Conservation (phyloP, 2,329 filamentous ascomycete genomes). For the Cytospora leucostoma region DNA sequence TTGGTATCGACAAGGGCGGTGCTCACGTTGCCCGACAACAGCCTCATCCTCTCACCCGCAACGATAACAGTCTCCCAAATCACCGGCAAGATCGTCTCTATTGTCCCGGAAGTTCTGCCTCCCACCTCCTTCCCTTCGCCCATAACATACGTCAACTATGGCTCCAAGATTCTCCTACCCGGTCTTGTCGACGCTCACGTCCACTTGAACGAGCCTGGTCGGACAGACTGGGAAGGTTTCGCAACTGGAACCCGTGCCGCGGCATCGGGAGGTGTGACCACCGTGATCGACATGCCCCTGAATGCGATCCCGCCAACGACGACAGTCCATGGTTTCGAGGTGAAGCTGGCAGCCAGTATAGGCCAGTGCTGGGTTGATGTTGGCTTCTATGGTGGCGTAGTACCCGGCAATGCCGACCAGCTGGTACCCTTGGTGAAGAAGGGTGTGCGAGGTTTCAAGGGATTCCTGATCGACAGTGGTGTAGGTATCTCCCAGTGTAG, state of each 20-base stretch:
- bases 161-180: conserved; percentile 80
- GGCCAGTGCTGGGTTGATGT: conserved; percentile 98
- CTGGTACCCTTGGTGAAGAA: conserved; percentile 78
- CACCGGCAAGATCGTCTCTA: conserved; percentile 82
- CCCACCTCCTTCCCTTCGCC: conserved; percentile 70
- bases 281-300: conserved; percentile 95
- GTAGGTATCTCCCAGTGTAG: conserved; percentile 55
- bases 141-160: conserved; percentile 79
- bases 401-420: conserved; percentile 83
- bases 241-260: conserved; percentile 91
- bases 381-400: conserved; percentile 94
- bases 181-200: conserved; percentile 96
- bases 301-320: conserved; percentile 97
- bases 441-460: conserved; percentile 94
- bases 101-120: conserved; percentile 75
- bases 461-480: conserved; percentile 94
- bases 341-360: conserved; percentile 80
- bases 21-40: conserved; percentile 67
- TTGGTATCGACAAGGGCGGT: conserved; percentile 84
- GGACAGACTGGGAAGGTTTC: conserved; percentile 98
- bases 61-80: conserved; percentile 76
- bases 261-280: conserved; percentile 93
- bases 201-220: conserved; percentile 93
- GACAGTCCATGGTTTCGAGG: conserved; percentile 76
- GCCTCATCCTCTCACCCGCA: conserved; percentile 70